A percentile compares a stretch with the other conserved stretches of the same genome.
Evolutionary conservation across 345 rosid species (phyloP).

Genomic region (Populus deltoides): DNA sequence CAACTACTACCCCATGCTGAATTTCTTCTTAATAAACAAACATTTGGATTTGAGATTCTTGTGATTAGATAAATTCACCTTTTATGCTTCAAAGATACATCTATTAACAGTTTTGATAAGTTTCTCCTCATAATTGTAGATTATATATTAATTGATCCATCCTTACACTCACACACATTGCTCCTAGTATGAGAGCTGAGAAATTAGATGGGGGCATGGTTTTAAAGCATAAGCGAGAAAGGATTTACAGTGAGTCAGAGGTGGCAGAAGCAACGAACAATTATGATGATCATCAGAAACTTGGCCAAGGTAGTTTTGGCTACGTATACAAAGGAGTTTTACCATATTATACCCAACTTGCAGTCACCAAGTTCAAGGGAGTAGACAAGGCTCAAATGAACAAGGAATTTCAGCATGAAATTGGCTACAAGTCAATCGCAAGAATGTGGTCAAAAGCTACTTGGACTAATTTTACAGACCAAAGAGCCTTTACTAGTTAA

Average conservation of each 20-base stretch:
- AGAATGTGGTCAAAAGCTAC: slow-evolving; percentile 19
- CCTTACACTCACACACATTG: no score
- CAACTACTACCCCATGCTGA: no score
- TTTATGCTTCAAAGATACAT: no score
- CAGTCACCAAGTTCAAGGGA: slow-evolving; percentile 9
- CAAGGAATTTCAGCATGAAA: slow-evolving; percentile 14
- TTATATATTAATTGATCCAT: background rate
- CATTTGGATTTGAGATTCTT: no score
- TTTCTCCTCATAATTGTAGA: background rate
- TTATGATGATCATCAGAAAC: slow-evolving; percentile 8
- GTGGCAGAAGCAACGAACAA: slow-evolving; percentile 29
- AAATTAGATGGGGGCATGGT: slow-evolving; percentile 26
- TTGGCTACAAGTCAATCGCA: slow-evolving; percentile 16
- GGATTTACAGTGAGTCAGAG: slow-evolving; percentile 28
- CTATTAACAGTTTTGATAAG: background rate
- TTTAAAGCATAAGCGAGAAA: slow-evolving; percentile 25
- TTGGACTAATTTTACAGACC: slow-evolving; percentile 15
- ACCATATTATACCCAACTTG: background rate
- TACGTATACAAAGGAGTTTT: slow-evolving; percentile 24
- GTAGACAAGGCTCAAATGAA: background rate
- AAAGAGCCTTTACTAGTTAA: no score
- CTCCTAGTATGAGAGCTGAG: background rate
- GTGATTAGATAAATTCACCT: no score
- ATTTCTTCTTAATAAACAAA: no score
- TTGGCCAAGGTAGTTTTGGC: slow-evolving; percentile 33